A percentile compares a stretch with the other conserved stretches of the same genome.
Evolutionary conservation across 2,329 filamentous ascomycete species (phyloP).

Genomic region (Xylariaceae sp.): DNA sequence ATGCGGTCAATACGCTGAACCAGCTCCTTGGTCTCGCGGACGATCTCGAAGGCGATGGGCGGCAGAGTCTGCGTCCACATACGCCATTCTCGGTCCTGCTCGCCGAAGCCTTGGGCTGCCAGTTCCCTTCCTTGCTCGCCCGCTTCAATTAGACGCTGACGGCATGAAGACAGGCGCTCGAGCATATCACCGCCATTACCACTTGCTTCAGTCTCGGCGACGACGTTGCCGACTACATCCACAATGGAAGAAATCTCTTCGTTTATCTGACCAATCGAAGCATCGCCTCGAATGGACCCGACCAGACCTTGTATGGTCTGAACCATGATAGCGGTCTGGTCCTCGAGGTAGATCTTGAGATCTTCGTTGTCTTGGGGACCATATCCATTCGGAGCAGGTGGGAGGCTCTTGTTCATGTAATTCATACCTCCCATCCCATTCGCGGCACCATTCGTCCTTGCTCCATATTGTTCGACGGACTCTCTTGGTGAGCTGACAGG

Average conservation of each 20-base stretch:
- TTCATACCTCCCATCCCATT: constrained; percentile 36
- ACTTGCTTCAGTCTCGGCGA: constrained; percentile 58
- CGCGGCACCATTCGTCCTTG: constrained; percentile 23
- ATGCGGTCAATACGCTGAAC: constrained; percentile 43
- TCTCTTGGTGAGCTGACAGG: constrained; percentile 65
- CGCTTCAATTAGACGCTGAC: constrained; percentile 61
- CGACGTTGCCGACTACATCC: constrained; percentile 65
- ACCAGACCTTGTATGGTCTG: constrained; percentile 81
- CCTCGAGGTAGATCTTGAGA: constrained; percentile 71
- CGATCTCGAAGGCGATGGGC: constrained; percentile 83
- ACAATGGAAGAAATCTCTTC: constrained; percentile 69
- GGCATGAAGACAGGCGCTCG: constrained; percentile 56
- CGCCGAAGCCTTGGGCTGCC: constrained; percentile 44
- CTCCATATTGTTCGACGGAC: constrained; percentile 43
- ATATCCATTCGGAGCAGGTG: constrained; percentile 36
- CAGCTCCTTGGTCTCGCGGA: constrained; percentile 74
- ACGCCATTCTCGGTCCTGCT: constrained; percentile 53
- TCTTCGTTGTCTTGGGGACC: constrained; percentile 42
- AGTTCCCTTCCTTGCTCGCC: constrained; percentile 58
- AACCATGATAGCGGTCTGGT: constrained; percentile 74
- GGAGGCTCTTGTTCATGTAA: constrained; percentile 30
- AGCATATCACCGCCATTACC: constrained; percentile 50
- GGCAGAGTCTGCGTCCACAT: constrained; percentile 68
- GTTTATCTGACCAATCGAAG: constrained; percentile 59
- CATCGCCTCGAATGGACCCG: constrained; percentile 62